phyloP scores from a whole-genome alignment of 2,329 filamentous ascomycete genomes.

The Scedosporium boydii region DNA sequence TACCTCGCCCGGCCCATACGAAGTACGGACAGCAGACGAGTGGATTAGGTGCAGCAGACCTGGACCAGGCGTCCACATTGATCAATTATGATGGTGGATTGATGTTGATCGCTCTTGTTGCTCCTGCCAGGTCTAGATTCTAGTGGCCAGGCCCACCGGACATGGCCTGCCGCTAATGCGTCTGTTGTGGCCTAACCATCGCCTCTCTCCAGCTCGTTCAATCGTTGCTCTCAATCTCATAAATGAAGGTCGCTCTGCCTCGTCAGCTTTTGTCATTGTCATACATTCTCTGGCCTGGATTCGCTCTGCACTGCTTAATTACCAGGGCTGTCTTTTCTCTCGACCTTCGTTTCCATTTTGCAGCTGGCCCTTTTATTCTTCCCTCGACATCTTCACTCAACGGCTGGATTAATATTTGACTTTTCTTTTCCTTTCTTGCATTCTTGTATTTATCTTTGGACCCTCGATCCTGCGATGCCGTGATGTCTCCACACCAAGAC shows the following conservation, averaged over 20 bases:
- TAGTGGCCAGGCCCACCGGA: background rate
- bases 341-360: background rate
- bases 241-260: background rate
- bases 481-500: background rate
- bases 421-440: background rate
- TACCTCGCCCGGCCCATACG: no score
- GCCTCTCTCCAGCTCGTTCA: background rate
- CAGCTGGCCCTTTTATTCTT: background rate
- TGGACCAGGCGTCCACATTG: no score
- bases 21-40: no score
- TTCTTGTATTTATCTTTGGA: background rate
- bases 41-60: no score
- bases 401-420: background rate
- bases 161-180: background rate
- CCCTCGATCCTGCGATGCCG: background rate
- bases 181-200: background rate
- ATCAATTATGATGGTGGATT: no score
- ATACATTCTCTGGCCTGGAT: background rate
- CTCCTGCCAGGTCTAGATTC: background rate
- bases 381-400: background rate
- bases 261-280: background rate
- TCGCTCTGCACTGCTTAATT: background rate
- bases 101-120: no score
- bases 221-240: background rate
- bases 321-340: background rate